Percentiles rank a stretch among this genome's conserved stretches.
phyloP scores from a whole-genome alignment of 139 green algal species.

The Pseudopediastrum boryanum region DNA sequence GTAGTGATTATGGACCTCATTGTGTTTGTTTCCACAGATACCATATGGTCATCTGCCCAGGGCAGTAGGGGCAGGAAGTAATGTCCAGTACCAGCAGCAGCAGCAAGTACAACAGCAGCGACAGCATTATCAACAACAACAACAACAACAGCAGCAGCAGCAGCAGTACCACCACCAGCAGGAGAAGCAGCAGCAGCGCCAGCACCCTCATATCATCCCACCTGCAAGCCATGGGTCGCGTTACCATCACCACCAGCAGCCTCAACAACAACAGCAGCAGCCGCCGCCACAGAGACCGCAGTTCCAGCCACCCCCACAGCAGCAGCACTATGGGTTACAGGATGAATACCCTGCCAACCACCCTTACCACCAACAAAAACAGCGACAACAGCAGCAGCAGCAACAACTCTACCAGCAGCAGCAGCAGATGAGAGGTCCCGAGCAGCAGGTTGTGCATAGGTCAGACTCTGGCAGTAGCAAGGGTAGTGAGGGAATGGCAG shows the following conservation, averaged over 20 bases:
- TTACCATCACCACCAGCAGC: background rate
- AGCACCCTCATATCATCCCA: no score
- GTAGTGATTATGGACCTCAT: background rate
- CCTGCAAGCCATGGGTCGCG: background rate
- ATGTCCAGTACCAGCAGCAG: background rate
- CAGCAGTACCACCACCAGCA: background rate
- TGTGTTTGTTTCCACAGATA: background rate
- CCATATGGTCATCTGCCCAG: background rate
- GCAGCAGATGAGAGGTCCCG: no score
- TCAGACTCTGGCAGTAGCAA: no score
- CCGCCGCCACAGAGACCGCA: background rate
- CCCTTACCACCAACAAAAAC: background rate
- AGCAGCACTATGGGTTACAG: no score
- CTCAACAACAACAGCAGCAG: background rate
- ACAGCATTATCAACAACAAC: background rate
- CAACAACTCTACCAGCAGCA: no score
- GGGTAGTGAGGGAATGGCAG: no score
- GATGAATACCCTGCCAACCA: background rate
- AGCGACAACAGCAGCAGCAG: constrained; percentile 6
- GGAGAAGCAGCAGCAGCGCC: background rate
- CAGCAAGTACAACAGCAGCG: background rate
- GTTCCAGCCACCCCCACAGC: no score
- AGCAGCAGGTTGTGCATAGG: no score
- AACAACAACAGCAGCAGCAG: background rate
- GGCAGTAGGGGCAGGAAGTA: background rate